phyloP scores from a whole-genome alignment of 2,329 filamentous ascomycete genomes.

The Apiospora rasikravindrae region DNA sequence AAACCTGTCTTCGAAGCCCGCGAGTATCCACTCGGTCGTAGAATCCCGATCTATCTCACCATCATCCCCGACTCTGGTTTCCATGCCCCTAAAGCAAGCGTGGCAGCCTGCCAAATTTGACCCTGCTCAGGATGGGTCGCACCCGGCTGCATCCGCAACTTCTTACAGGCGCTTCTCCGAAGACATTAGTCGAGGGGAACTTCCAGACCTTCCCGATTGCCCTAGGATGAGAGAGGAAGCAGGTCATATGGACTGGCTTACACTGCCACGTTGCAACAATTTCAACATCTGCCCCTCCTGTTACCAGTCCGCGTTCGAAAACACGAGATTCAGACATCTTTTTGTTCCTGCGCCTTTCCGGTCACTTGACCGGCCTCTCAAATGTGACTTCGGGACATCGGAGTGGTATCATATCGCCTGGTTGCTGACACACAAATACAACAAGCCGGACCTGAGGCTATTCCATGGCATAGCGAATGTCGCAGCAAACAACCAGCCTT shows the following conservation, averaged over 20 bases:
- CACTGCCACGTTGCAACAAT: conserved; percentile 69
- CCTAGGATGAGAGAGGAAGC: conserved; percentile 66
- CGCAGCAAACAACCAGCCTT: conserved; percentile 61
- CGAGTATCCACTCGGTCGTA: neutral
- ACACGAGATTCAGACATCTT: conserved; percentile 69
- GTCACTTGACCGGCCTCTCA: conserved; percentile 60
- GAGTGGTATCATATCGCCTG: conserved; percentile 87
- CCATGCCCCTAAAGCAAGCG: conserved; percentile 35
- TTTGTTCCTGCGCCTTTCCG: conserved; percentile 68
- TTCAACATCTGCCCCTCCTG: conserved; percentile 87
- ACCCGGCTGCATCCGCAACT: conserved; percentile 47
- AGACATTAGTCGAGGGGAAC: conserved; percentile 49
- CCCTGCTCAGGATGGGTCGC: conserved; percentile 41
- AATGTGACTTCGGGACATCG: conserved; percentile 78
- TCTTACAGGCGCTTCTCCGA: conserved; percentile 62
- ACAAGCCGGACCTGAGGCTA: conserved; percentile 68
- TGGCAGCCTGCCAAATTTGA: conserved; percentile 56
- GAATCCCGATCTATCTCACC: conserved; percentile 10
- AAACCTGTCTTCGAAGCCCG: neutral
- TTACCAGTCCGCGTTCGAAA: conserved; percentile 71
- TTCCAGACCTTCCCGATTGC: conserved; percentile 68
- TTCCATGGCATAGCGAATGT: conserved; percentile 73
- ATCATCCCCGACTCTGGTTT: conserved; percentile 26
- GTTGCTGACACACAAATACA: conserved; percentile 76
- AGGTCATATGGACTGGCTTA: conserved; percentile 80